Percentiles rank a stretch among this genome's conserved stretches.
phyloP scores from a whole-genome alignment of 495 filamentous ascomycete species.

The Penicillium mononematosum region DNA sequence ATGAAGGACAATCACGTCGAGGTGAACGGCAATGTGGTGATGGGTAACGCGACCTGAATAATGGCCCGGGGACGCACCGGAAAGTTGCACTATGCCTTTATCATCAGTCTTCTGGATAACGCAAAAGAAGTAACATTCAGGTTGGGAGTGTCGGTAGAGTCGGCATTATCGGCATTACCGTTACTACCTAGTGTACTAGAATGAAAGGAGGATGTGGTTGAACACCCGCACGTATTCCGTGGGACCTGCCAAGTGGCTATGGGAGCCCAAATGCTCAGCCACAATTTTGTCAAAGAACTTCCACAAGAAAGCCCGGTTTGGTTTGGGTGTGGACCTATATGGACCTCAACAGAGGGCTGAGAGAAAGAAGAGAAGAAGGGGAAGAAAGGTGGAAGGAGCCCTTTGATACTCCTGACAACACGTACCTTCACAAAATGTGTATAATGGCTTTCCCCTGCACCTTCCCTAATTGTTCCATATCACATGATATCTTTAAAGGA shows the following conservation, averaged over 20 bases:
- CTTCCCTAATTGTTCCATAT: too few relatives aligned
- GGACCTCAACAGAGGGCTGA: background rate
- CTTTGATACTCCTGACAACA: background rate
- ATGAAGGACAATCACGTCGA: too few relatives aligned
- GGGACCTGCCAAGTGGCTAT: background rate
- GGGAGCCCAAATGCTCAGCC: background rate
- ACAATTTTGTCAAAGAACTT: background rate
- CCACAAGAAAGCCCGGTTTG: background rate
- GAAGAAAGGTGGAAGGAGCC: background rate
- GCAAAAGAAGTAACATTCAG: conserved; percentile 27
- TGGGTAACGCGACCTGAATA: too few relatives aligned
- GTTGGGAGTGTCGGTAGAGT: conserved; percentile 30
- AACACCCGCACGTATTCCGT: background rate
- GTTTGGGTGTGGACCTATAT: background rate
- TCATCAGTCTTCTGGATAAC: too few relatives aligned
- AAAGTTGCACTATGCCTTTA: too few relatives aligned
- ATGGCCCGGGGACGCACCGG: too few relatives aligned
- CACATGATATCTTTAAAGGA: too few relatives aligned
- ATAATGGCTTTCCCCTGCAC: too few relatives aligned
- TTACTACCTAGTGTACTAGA: background rate
- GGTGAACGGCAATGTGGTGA: too few relatives aligned
- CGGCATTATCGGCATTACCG: conserved; percentile 21
- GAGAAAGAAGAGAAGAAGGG: background rate
- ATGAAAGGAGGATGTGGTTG: too few relatives aligned
- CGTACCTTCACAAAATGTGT: background rate